phyloP scores from a whole-genome alignment of 352 stramenopile genomes.

The Pythium grandisporangium region DNA sequence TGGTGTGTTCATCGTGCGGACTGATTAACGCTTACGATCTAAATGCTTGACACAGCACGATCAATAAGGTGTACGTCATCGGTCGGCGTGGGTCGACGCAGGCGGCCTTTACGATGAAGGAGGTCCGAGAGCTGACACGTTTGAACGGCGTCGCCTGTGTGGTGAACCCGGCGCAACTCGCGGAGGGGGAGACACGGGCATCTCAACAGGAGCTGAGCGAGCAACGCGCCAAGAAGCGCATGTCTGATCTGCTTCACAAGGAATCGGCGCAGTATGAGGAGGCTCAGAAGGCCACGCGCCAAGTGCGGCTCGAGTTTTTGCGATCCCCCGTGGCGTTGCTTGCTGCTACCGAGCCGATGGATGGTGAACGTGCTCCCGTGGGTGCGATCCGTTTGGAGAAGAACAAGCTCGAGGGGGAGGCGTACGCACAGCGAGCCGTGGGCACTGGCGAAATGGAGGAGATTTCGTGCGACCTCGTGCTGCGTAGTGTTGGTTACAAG shows the following conservation, averaged over 20 bases:
- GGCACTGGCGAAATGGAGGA: slow-evolving; percentile 84
- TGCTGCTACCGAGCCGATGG: slow-evolving; percentile 29
- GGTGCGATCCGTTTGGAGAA: slow-evolving; percentile 80
- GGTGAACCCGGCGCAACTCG: slow-evolving; percentile 84
- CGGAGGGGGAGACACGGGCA: slow-evolving; percentile 70
- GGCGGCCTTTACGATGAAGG: slow-evolving; percentile 97
- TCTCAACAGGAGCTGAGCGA: slow-evolving; percentile 86
- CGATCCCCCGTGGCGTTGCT: slow-evolving; percentile 76
- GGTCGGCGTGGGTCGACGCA: slow-evolving; percentile 93
- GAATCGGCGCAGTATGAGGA: slow-evolving; percentile 27
- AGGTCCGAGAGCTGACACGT: slow-evolving; percentile 87
- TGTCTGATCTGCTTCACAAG: slow-evolving; percentile 74
- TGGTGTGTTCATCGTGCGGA: too few relatives aligned
- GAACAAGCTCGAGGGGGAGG: slow-evolving; percentile 79
- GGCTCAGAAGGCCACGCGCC: slow-evolving; percentile 16
- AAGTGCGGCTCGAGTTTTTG: slow-evolving; percentile 89
- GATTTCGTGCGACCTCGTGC: slow-evolving; percentile 68
- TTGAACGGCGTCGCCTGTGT: slow-evolving; percentile 72
- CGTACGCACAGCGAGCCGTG: slow-evolving; percentile 70
- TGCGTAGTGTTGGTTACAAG: slow-evolving; percentile 90
- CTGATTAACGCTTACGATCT: too few relatives aligned
- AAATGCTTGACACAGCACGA: too few relatives aligned
- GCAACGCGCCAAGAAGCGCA: slow-evolving; percentile 75
- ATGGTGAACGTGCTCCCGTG: slow-evolving; percentile 17
- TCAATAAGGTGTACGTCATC: slow-evolving; percentile 86